Evolutionary conservation across 2,329 filamentous ascomycete species (phyloP).

Genomic region (Sporothrix globosa): DNA sequence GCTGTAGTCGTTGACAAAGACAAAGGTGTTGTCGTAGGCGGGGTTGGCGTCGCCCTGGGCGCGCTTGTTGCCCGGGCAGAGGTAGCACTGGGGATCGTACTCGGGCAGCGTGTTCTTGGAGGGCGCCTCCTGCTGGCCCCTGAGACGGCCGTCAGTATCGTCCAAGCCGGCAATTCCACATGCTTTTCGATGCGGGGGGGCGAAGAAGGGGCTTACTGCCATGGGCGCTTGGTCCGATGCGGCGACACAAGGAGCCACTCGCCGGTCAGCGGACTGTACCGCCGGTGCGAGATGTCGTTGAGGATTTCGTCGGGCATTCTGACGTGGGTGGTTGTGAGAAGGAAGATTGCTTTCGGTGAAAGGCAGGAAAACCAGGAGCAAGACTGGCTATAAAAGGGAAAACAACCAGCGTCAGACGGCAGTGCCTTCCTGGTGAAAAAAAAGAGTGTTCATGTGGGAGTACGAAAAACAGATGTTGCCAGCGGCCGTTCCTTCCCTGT

Average conservation of each 20-base stretch:
- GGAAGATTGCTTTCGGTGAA: no score
- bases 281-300: slow-evolving; percentile 93
- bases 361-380: no score
- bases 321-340: background rate
- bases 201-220: slow-evolving; percentile 71
- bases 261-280: slow-evolving; percentile 88
- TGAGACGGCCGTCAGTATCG: slow-evolving; percentile 42
- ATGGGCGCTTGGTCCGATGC: slow-evolving; percentile 93
- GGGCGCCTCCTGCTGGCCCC: slow-evolving; percentile 76
- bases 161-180: background rate
- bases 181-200: background rate
- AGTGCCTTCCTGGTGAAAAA: slow-evolving; percentile 9
- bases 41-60: slow-evolving; percentile 88
- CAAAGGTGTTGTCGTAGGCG: slow-evolving; percentile 81
- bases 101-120: slow-evolving; percentile 70
- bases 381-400: background rate
- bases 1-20: slow-evolving; percentile 97
- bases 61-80: slow-evolving; percentile 88
- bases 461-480: background rate
- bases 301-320: slow-evolving; percentile 75
- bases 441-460: background rate
- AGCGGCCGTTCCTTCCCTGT: slow-evolving; percentile 22
- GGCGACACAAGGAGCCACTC: slow-evolving; percentile 94
- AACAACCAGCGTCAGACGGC: background rate
- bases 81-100: slow-evolving; percentile 89